Percentiles rank a stretch among this genome's conserved stretches.
These are phyloP conservation scores for Cryptomeria japonica DNA, from an alignment of 75 land plant genomes.

Conservation along the genomic window DNA sequence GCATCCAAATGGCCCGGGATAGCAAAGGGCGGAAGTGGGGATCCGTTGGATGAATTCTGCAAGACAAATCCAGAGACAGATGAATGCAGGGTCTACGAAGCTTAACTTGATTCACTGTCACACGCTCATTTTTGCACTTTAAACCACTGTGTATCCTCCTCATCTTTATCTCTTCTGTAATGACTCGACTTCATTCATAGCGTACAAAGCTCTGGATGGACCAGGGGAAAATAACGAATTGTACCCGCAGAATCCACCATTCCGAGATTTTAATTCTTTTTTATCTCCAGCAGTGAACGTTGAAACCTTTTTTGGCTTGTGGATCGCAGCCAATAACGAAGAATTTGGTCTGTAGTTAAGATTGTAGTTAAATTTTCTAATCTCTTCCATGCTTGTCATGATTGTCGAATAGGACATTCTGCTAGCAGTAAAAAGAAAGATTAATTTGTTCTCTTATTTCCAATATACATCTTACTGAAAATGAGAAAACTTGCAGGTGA, in stretches of 20 bases:
- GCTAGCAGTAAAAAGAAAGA: no score
- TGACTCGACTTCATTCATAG: not conserved
- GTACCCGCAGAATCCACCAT: not conserved
- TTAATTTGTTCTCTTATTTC: no score
- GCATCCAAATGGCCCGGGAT: constrained; percentile 85
- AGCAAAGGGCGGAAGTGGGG: constrained; percentile 39
- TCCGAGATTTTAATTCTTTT: not conserved
- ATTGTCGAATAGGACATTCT: no score
- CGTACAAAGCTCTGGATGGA: not conserved
- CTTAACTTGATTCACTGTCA: constrained; percentile 16
- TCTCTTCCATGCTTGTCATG: no score
- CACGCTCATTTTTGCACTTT: not conserved
- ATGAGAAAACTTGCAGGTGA: no score
- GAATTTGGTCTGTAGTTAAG: no score
- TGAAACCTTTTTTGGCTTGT: no score
- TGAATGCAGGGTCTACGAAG: constrained; percentile 94
- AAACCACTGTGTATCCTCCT: not conserved
- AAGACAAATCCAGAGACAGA: constrained; percentile 78
- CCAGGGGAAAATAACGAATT: no score
- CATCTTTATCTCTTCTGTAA: no score
- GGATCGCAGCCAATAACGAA: no score
- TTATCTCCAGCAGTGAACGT: not conserved
- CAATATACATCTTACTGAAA: no score
- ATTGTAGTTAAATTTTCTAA: no score
- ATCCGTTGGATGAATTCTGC: constrained; percentile 92